Evolutionary conservation across 2,329 filamentous ascomycete species (phyloP), one percentile per base, ranked within the genome.

Genomic region (Pseudocercospora pini-densiflorae): DNA sequence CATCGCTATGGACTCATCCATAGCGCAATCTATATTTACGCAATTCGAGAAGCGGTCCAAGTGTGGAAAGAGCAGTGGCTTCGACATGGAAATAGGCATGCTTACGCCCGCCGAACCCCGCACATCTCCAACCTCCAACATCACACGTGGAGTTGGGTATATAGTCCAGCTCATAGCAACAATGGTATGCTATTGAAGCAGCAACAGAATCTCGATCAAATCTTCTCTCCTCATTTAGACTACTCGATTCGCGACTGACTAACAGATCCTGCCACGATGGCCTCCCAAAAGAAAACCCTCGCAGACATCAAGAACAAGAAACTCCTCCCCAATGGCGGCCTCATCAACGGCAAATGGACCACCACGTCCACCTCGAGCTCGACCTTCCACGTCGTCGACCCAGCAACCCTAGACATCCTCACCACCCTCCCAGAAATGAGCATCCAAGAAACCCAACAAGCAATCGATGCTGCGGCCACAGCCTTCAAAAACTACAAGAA

Each of bases 351-450:
- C 45, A 61, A 71, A 64, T 74, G 72, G 74, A 67, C 71, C 47
- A 53, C 36, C 19, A 63, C 70, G 3, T 29, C 62, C 33, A 96
- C 92, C 6, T 64, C 65, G 10, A 59, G 65, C 33, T 66, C 68
- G 19, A 74, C 69, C n/a, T 76, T 76, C 67, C 67, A 72, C 49
- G 72, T 75, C 33, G 57, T 70, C 62, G 68, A 72, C 55, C 70
- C 71, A 23, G 69, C 68, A 16, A 73, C 69, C 3, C 64, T 70
- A 19, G 68, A 70, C 14, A 59, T 62, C 16, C 61, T 74, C 51
- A 70, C 66, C 60, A 71, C 69, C 33, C 62, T 74, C 6, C 68
- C 73, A 7, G 73, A 76, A 49, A 71, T 73, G 69, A 63, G 59
- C 55, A 63, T 54, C 7, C 45, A 59, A 3, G 74, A 75, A 21